These are phyloP conservation scores for Arxiozyma slooffiae DNA, from an alignment of 1,139 yeast species.

Conservation along the genomic window DNA sequence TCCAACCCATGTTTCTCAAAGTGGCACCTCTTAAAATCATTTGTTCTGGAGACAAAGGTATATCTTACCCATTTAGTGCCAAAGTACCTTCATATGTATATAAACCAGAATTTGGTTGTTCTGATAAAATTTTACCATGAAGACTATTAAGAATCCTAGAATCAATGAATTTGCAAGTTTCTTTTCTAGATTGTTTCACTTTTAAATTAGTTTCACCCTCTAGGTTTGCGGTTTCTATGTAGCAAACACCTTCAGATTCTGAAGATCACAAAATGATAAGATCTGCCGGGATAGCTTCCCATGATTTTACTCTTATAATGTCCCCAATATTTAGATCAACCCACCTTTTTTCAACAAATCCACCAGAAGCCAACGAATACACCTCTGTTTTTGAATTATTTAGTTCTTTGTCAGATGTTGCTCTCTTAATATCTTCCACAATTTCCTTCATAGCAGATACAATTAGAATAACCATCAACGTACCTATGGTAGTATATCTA, in stretches of 20 bases:
- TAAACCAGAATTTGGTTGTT: constrained; percentile 87
- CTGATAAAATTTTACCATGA: constrained; percentile 59
- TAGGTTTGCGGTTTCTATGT: constrained; percentile 91
- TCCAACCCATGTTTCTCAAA: constrained; percentile 88
- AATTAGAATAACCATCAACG: constrained; percentile 68
- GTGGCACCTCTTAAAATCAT: constrained; percentile 90
- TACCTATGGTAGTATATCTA: constrained; percentile 89
- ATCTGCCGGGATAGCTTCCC: constrained; percentile 94
- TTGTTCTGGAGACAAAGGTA: constrained; percentile 84
- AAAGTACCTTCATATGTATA: constrained; percentile 93
- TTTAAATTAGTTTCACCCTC: constrained; percentile 97
- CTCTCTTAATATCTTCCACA: constrained; percentile 83
- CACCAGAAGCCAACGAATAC: constrained; percentile 49
- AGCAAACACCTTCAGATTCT: constrained; percentile 96
- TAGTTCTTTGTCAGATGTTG: constrained; percentile 77
- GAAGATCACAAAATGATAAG: constrained; percentile 75
- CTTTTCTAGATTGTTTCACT: constrained; percentile 77
- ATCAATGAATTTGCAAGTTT: constrained; percentile 65
- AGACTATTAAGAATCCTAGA: constrained; percentile 50
- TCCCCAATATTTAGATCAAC: constrained; percentile 86
- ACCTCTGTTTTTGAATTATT: constrained; percentile 72
- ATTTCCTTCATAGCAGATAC: constrained; percentile 92
- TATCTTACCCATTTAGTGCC: constrained; percentile 45
- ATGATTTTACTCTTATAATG: constrained; percentile 71
- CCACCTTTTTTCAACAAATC: constrained; percentile 67